Base-by-base conservation (phyloP, 163 green algal species). In the Scenedesmus sp. region DNA sequence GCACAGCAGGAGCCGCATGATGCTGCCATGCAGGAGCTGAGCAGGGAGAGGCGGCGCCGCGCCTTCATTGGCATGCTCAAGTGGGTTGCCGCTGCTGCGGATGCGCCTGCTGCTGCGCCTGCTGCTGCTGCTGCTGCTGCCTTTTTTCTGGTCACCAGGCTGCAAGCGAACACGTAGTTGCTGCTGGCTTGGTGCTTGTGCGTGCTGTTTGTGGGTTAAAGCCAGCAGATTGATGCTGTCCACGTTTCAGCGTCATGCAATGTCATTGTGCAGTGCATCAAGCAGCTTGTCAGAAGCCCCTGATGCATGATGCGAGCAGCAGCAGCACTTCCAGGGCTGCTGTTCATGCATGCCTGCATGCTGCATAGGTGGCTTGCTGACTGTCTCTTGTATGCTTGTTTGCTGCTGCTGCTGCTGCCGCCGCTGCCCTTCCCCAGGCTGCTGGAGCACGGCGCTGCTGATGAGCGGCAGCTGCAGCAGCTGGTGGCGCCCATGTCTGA, bases 391-490 rank as follows among this genome's bases (percentile, higher is more conserved):
- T 4, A 1, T 23, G 54, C 18, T 16, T 20, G 15, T 16, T 59
- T 18, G n/a, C 23, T 34, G n/a, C n/a, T 34, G 26, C 7, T 67
- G 82, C 54, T 46, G 82, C 55, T 67, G 82, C 82, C 23, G 84
- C 3, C n/a, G 59, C n/a, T 60, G 85, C 0, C 15, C 46, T 84
- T 93, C 88, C 34, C 34, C 67, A 94, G 91, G 92, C 91, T 95
- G 83, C 86, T 95, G 86, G 94, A 95, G 81, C 82, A 88, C 2
- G 94, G 94, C 2, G 94, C 94, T 12, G n/a, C 82, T 0, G 89
- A 93, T 60, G 46, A 64, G 23, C 18, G 13, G 3, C 55, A 92
- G 55, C 88, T 95, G 82, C 59, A 76, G 13, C 56, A 54, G n/a
- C 67, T 93, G 66, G 87, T 88, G 4, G 88, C 92, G 1, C 82